Conservation (phyloP, 1,284 basidiomycete species). For the Moesziomyces sp. region DNA sequence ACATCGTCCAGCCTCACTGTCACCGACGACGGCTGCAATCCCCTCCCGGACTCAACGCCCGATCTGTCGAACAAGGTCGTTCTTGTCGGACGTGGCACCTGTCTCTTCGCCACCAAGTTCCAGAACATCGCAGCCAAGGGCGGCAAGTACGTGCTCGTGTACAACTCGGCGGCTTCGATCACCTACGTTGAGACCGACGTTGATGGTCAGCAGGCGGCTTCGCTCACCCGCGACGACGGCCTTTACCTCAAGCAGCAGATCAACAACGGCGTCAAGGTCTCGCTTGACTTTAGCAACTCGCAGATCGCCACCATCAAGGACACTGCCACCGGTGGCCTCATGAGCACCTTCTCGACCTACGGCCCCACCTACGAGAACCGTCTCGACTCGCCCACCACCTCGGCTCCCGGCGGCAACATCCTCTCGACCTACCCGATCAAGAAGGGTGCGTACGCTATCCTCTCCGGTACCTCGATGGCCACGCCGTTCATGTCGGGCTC, state of each 20-base stretch:
- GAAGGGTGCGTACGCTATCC: slow-evolving; percentile 69
- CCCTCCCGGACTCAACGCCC: slow-evolving; percentile 51
- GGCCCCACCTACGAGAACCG: slow-evolving; percentile 75
- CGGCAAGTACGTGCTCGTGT: slow-evolving; percentile 62
- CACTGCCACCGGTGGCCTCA: slow-evolving; percentile 72
- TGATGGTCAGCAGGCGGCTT: slow-evolving; percentile 44
- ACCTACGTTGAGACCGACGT: slow-evolving; percentile 46
- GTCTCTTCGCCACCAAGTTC: slow-evolving; percentile 57
- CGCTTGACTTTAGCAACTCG: slow-evolving; percentile 73
- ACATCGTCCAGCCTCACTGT: slow-evolving; percentile 43
- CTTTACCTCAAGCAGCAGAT: slow-evolving; percentile 69
- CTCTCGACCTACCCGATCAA: slow-evolving; percentile 57
- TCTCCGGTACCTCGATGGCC: slow-evolving; percentile 69
- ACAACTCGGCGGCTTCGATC: slow-evolving; percentile 62
- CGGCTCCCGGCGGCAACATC: slow-evolving; percentile 74
- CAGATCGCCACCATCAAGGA: slow-evolving; percentile 65
- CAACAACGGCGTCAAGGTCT: slow-evolving; percentile 69
- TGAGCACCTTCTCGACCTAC: slow-evolving; percentile 73
- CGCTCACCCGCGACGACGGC: slow-evolving; percentile 49
- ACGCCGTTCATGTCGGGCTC: slow-evolving; percentile 74
- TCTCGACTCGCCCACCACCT: slow-evolving; percentile 72
- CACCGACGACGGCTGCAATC: slow-evolving; percentile 47
- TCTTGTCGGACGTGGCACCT: slow-evolving; percentile 55
- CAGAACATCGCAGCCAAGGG: slow-evolving; percentile 64
- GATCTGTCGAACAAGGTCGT: slow-evolving; percentile 54